phyloP scores from a whole-genome alignment of 2,329 filamentous ascomycete species.

The Stemphylium lycopersici region DNA sequence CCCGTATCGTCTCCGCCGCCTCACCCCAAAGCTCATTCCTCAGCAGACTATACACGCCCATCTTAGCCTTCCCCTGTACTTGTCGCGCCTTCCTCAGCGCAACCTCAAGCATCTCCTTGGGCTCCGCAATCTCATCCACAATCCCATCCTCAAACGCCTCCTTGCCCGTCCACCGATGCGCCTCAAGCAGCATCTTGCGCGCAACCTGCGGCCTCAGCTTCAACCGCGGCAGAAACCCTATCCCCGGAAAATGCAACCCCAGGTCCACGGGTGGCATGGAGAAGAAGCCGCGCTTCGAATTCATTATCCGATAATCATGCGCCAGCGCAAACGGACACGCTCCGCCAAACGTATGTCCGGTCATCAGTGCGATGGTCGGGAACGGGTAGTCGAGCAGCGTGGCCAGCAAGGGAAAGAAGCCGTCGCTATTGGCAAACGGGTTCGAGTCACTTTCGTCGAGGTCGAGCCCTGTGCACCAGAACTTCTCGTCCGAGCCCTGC shows the following conservation, averaged over 20 bases:
- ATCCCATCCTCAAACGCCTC: constrained; percentile 60
- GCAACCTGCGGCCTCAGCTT: constrained; percentile 60
- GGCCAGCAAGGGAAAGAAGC: constrained; percentile 61
- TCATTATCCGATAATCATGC: constrained; percentile 57
- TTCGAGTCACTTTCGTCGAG: constrained; percentile 56
- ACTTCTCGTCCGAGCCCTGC: constrained; percentile 57
- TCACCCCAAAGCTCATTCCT: constrained; percentile 62
- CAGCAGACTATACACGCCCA: constrained; percentile 60
- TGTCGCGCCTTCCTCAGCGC: constrained; percentile 56
- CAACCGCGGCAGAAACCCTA: constrained; percentile 58
- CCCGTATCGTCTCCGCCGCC: constrained; percentile 57
- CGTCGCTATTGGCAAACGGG: constrained; percentile 62
- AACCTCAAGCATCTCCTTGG: constrained; percentile 54
- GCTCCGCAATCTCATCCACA: constrained; percentile 59
- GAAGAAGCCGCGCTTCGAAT: constrained; percentile 40
- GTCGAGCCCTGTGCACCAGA: constrained; percentile 60
- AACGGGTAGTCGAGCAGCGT: constrained; percentile 58
- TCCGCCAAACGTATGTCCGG: constrained; percentile 58
- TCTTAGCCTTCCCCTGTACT: constrained; percentile 52
- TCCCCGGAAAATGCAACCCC: constrained; percentile 62
- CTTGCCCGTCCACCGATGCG: constrained; percentile 60
- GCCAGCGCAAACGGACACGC: constrained; percentile 56
- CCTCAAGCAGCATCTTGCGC: constrained; percentile 62
- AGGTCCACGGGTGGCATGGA: constrained; percentile 60
- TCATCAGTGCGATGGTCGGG: constrained; percentile 57